Evolutionary conservation across 768 basidiomycete genomes (phyloP).

Genomic region (Dioszegia crocea): DNA sequence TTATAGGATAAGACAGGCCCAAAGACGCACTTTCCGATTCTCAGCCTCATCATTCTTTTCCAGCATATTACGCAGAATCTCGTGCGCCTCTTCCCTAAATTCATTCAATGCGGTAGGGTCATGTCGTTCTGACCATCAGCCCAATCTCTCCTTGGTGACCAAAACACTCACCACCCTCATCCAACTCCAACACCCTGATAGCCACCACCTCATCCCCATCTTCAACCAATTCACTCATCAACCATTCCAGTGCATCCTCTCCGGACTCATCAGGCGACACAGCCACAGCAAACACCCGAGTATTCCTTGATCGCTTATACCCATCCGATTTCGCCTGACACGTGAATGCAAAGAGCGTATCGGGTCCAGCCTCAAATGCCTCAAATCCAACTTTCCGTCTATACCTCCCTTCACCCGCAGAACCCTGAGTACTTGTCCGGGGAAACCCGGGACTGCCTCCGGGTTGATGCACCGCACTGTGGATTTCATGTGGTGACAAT

Average conservation of each 20-base stretch:
- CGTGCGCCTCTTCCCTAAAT: conserved; percentile 74
- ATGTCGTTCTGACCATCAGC: conserved; percentile 59
- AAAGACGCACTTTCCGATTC: conserved; percentile 68
- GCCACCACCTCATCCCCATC: conserved; percentile 86
- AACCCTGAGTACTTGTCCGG: conserved; percentile 39
- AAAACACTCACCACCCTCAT: conserved; percentile 63
- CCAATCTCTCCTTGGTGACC: not conserved
- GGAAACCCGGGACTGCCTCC: conserved; percentile 26
- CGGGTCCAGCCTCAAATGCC: conserved; percentile 49
- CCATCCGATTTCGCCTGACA: conserved; percentile 69
- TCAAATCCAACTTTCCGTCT: conserved; percentile 51
- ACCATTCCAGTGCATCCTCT: conserved; percentile 83
- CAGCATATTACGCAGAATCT: conserved; percentile 73
- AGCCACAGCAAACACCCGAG: conserved; percentile 85
- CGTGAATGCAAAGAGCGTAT: conserved; percentile 48
- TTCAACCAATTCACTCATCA: conserved; percentile 69
- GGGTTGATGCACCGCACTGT: conserved; percentile 2
- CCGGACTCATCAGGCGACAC: conserved; percentile 85
- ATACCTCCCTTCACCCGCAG: conserved; percentile 35
- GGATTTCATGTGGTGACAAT: conserved; percentile 1
- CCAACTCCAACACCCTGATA: conserved; percentile 82
- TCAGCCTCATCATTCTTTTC: conserved; percentile 74
- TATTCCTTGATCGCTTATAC: conserved; percentile 68
- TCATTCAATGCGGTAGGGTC: conserved; percentile 38
- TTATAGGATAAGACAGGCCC: too few species aligned